Base-by-base conservation (phyloP, 352 stramenopile species). In the Globisporangium polare region DNA sequence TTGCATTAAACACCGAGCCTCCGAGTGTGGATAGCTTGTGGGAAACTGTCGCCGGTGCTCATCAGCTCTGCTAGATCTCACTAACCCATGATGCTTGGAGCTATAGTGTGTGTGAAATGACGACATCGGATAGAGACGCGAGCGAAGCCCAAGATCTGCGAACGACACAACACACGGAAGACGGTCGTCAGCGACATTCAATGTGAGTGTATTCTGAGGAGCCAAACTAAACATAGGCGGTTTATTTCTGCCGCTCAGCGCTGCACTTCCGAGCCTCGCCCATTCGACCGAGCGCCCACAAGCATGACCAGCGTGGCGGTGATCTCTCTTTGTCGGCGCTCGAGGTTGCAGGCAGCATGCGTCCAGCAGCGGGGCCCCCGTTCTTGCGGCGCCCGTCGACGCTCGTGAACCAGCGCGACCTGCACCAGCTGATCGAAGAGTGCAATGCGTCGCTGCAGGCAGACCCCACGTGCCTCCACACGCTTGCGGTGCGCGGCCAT, bases 401-500 rank as follows among this genome's bases (percentile, higher is more conserved):
- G 5, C 47, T 60, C 29, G 42, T 66, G 37, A 74, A 72, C 53
- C 58, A 73, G 41, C 69, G 62, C 12, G 80, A 92, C 46, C 82
- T 90, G 59, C 58, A 80, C 22, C 61, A 62, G 27, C 68, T 90
- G 5, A 88, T 93, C 33, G 56, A 42, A 18, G 78, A 90, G 51
- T 91, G 81, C 58, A 67, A 86, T 37, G 56, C 41, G n/a, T 66
- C 66, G 39, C 63, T 91, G 2, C n/a, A 63, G 27, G 22, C 46
- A 4, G 67, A 89, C 6, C 76, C 83, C 13, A 58, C 53, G 5
- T 89, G 78, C 70, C 66, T 93, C 53, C 72, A 88, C 58, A 80
- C 81, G 12, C 76, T 72, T 17, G 80, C 82, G 1, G 72, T 90
- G 0, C 81, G 78, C 5, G 83, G 74, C 18, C 80, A 93, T 45